These are phyloP conservation scores for Dendryphion nanum DNA, from an alignment of 2,329 filamentous ascomycete genomes.

Conservation along the genomic window DNA sequence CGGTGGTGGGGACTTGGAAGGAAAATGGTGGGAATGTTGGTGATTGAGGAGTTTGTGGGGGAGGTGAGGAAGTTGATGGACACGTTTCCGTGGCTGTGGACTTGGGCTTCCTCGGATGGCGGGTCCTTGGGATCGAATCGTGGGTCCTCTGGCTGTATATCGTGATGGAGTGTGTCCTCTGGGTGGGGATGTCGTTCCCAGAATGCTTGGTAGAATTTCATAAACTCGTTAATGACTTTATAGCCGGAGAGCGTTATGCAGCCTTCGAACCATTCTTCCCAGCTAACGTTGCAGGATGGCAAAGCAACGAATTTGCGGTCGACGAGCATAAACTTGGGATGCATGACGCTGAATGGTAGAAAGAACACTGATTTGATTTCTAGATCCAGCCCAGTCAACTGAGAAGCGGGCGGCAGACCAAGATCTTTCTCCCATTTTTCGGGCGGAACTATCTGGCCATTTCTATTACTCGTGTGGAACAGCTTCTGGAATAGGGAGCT, in stretches of 20 bases:
- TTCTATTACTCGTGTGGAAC: conserved; percentile 63
- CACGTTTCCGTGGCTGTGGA: conserved; percentile 7
- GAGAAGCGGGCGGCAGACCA: conserved; percentile 59
- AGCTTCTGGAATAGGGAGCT: conserved; percentile 71
- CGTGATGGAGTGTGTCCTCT: neutral
- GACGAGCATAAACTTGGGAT: conserved; percentile 77
- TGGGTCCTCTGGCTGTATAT: too few relatives aligned
- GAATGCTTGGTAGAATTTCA: conserved; percentile 66
- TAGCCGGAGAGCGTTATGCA: conserved; percentile 67
- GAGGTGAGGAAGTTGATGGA: conserved; percentile 2
- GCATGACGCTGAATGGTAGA: conserved; percentile 80
- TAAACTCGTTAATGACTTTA: conserved; percentile 59
- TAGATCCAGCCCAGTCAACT: conserved; percentile 63
- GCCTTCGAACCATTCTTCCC: conserved; percentile 85
- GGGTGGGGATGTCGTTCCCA: conserved; percentile 53
- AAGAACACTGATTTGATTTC: conserved; percentile 77
- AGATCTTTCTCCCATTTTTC: conserved; percentile 60
- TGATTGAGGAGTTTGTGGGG: conserved; percentile 3
- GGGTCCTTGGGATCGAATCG: neutral
- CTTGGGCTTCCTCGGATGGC: neutral
- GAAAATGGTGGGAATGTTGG: conserved; percentile 56
- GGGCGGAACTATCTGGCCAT: conserved; percentile 62
- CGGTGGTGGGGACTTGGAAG: conserved; percentile 72
- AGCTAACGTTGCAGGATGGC: conserved; percentile 81
- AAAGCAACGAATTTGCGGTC: conserved; percentile 67